These are phyloP conservation scores for Halocafeteria seosinensis DNA, from an alignment of 108 stramenopile genomes.

Conservation along the genomic window DNA sequence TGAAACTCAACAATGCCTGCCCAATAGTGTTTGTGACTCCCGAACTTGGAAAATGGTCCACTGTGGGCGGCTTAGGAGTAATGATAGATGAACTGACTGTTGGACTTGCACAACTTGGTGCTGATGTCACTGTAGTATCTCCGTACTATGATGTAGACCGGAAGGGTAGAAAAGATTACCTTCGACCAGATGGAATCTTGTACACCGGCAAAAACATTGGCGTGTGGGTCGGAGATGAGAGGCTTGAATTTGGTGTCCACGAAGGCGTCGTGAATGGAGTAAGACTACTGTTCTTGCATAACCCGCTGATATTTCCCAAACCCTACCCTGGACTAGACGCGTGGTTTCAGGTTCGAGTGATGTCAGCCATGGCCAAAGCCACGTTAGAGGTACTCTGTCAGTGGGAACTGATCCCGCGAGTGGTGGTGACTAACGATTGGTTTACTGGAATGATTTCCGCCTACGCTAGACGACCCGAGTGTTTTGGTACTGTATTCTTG, in stretches of 20 bases:
- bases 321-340: neutral
- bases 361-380: neutral
- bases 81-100: conserved; percentile 4
- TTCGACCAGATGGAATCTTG: neutral
- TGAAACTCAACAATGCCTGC: neutral
- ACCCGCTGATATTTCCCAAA: neutral
- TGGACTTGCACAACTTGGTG: neutral
- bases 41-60: neutral
- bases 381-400: neutral
- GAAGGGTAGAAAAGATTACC: neutral
- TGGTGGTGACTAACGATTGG: conserved; percentile 2
- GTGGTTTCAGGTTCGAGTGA: neutral
- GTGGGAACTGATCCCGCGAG: neutral
- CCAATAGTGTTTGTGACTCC: neutral
- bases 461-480: neutral
- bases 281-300: neutral
- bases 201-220: neutral
- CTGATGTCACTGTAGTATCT: neutral
- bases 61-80: conserved; percentile 1
- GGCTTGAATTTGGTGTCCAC: neutral
- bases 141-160: neutral
- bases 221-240: neutral
- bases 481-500: neutral
- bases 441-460: neutral
- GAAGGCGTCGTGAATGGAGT: neutral